Evolutionary conservation across 2,329 filamentous ascomycete genomes (phyloP).

Genomic region (Xylaria sp.): DNA sequence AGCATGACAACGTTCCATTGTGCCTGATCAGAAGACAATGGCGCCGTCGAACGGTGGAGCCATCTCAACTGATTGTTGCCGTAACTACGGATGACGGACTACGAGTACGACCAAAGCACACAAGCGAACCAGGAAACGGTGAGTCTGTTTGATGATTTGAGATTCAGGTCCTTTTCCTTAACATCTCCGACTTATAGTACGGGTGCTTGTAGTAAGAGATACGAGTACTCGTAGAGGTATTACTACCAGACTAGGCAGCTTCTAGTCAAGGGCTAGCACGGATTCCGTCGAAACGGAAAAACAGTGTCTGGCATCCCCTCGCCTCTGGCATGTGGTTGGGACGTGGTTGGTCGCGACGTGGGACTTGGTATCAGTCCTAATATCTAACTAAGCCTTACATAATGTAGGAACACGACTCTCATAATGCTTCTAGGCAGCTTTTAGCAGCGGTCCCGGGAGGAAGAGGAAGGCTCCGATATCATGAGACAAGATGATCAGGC

Average conservation of each 20-base stretch:
- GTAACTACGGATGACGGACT: background rate
- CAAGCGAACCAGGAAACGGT: background rate
- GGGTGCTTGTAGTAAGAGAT: too few relatives aligned
- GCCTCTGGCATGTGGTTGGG: too few relatives aligned
- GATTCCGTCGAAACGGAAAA: too few relatives aligned
- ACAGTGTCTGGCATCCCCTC: too few relatives aligned
- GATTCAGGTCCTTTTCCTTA: background rate
- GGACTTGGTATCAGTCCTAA: background rate
- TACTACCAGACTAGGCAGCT: too few relatives aligned
- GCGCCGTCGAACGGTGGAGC: background rate
- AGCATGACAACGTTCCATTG: background rate
- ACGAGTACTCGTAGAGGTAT: too few relatives aligned
- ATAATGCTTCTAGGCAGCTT: too few relatives aligned
- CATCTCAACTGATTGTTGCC: background rate
- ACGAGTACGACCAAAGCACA: background rate
- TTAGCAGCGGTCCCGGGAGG: background rate
- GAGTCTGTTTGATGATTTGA: background rate
- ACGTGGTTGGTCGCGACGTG: too few relatives aligned
- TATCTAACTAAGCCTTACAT: background rate
- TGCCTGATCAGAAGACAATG: background rate
- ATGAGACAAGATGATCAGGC: background rate
- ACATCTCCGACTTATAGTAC: too few relatives aligned
- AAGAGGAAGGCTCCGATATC: background rate
- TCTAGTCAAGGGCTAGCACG: too few relatives aligned
- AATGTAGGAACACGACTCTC: too few relatives aligned